A percentile compares a stretch with the other conserved stretches of the same genome.
phyloP scores from a whole-genome alignment of 2,329 filamentous ascomycete species.

The Pseudogymnoascus destructans region DNA sequence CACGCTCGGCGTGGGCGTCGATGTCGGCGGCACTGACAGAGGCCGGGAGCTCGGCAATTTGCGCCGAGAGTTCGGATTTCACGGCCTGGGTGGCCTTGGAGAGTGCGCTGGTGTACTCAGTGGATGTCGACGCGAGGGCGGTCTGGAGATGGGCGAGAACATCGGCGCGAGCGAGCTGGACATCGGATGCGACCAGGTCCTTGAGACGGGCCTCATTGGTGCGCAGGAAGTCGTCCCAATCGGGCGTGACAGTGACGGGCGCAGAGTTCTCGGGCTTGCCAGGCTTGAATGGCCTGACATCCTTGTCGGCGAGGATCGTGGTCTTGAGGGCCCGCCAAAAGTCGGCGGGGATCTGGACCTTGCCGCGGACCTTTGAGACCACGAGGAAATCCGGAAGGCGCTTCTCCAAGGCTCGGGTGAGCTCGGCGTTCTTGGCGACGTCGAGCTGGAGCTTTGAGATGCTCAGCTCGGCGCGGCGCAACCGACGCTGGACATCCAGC shows the following conservation, averaged over 20 bases:
- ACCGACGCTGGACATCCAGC: slow-evolving; percentile 16
- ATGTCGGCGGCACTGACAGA: not conserved
- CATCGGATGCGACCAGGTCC: slow-evolving; percentile 29
- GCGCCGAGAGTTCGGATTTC: not conserved
- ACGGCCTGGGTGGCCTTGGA: not conserved
- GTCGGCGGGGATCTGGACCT: slow-evolving; percentile 40
- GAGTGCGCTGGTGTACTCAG: not conserved
- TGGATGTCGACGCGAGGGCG: not conserved
- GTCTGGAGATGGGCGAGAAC: slow-evolving; percentile 6
- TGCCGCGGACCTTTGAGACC: slow-evolving; percentile 40
- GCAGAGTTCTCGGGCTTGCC: not conserved
- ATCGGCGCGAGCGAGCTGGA: slow-evolving; percentile 16
- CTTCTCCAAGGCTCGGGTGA: slow-evolving; percentile 29
- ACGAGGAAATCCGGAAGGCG: slow-evolving; percentile 45
- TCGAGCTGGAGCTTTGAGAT: slow-evolving; percentile 17
- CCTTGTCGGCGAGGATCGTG: slow-evolving; percentile 35
- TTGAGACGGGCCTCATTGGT: slow-evolving; percentile 33
- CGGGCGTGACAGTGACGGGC: not conserved
- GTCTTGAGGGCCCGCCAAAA: slow-evolving; percentile 54
- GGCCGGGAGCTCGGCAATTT: not conserved
- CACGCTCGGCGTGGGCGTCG: not conserved
- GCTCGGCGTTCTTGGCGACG: slow-evolving; percentile 23
- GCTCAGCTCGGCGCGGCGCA: slow-evolving; percentile 11
- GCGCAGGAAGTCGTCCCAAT: slow-evolving; percentile 31
- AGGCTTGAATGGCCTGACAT: not conserved